Percentiles rank a stretch among this genome's conserved stretches.
Evolutionary conservation across 257 asterid genomes (phyloP).

Genomic region (Schizonepeta tenuifolia): DNA sequence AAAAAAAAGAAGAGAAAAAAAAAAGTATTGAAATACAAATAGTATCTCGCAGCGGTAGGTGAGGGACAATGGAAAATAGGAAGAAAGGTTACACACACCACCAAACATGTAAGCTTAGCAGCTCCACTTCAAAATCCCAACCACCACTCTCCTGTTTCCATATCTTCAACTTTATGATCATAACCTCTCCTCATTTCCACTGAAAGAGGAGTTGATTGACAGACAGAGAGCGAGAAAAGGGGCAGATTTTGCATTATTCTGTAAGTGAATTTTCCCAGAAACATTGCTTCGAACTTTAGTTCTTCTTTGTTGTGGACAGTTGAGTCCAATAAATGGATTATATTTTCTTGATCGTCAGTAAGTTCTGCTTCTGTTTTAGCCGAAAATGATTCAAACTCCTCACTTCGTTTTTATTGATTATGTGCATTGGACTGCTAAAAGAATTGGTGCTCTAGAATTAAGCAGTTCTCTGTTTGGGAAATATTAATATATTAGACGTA

Average conservation of each 20-base stretch:
- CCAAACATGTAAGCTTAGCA: neutral
- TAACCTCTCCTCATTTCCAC: neutral
- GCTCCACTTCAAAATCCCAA: slow-evolving; percentile 6
- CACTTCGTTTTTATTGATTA: neutral
- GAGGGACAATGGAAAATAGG: neutral
- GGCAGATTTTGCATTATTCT: neutral
- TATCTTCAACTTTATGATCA: neutral
- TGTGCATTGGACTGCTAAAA: neutral
- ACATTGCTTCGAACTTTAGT: neutral
- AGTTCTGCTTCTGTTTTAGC: neutral
- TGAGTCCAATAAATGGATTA: neutral
- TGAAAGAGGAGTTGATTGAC: neutral
- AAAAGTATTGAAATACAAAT: too few species aligned
- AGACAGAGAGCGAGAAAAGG: neutral
- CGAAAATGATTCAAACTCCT: slow-evolving; percentile 16
- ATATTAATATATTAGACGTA: neutral
- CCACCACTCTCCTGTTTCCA: neutral
- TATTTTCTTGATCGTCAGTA: neutral
- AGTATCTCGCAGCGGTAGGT: neutral
- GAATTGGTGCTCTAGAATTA: neutral
- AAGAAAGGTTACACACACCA: neutral
- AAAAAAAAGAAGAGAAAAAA: too few species aligned
- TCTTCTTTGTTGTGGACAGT: neutral
- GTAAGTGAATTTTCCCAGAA: slow-evolving; percentile 20
- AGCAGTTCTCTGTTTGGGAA: neutral